phyloP scores from a whole-genome alignment of 1,284 basidiomycete genomes.

The Apiotrichum domesticum region DNA sequence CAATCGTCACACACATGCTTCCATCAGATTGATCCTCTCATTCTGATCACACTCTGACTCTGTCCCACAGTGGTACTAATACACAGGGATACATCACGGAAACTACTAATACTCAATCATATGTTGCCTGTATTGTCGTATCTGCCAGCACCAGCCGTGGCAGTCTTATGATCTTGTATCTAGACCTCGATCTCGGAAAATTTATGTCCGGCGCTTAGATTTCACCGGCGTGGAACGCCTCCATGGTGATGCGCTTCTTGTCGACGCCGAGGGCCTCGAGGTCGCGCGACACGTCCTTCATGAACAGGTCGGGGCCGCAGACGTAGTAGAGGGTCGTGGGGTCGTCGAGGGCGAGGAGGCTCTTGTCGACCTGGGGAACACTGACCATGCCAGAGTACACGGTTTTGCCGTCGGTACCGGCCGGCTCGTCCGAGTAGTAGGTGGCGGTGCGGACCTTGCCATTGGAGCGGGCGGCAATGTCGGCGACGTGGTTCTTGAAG shows the following conservation, averaged over 20 bases:
- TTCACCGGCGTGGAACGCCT: constrained; percentile 31
- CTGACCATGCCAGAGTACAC: constrained; percentile 15
- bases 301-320: constrained; percentile 33
- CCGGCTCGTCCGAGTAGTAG: constrained; percentile 17
- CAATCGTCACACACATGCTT: too few species aligned
- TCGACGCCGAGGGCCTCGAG: constrained; percentile 23
- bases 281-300: constrained; percentile 17
- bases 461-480: constrained; percentile 12
- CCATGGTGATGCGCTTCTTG: constrained; percentile 21
- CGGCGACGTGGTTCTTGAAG: constrained; percentile 16
- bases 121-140: too few species aligned
- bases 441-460: constrained; percentile 20
- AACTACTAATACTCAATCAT: too few species aligned
- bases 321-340: constrained; percentile 25
- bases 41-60: too few species aligned
- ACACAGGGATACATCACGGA: too few species aligned
- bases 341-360: constrained; percentile 23
- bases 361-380: constrained; percentile 13
- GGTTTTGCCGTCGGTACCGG: background rate
- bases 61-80: too few species aligned
- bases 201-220: background rate
- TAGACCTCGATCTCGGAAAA: too few species aligned
- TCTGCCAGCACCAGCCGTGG: too few species aligned
- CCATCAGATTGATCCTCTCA: too few species aligned
- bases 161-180: too few species aligned